Evolutionary conservation across 2,329 filamentous ascomycete genomes (phyloP), one percentile per base, ranked within the genome.

Genomic region (Pestalotiopsis sp.): DNA sequence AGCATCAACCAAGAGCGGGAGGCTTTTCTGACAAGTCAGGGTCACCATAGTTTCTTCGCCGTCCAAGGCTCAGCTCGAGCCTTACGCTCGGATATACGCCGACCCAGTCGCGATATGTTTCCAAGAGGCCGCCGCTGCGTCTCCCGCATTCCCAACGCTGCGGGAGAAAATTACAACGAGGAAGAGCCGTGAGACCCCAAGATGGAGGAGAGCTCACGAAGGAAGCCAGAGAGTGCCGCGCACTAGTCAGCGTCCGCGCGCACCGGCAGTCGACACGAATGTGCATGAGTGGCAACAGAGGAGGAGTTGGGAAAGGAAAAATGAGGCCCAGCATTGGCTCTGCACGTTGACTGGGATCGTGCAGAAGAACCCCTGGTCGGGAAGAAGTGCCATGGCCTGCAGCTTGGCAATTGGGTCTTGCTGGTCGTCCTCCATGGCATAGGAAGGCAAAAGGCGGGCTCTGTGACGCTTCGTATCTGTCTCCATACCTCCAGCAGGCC

Each of bases 181-280:
- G 70, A 78, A 78, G 74, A 76, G 75, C 77, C 77, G 74, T 74
- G 75, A 75, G 72, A 72, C 70, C 69, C 69, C 68, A 36, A 62
- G 31, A 36, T 7, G 31, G 31, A 36, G 31, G 31, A 36, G 31
- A 9, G 31, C 31, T 36, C 31, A 36, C 14, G 6, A 31, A 62
- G 59, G 12, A n/a, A 59, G 27, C 57, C n/a, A n/a, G n/a, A 62
- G 59, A 62, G 17, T n/a, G 59, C 59, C 59, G 27, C 36, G 39
- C 61, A 25, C 39, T 64, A 64, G 61, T 39, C 23, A 52, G n/a
- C 39, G 41, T 64, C 61, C 61, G 61, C 61, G 61, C 41, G 61
- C 36, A 27, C 61, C 61, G 61, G 61, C 61, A 64, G 61, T 64
- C 61, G 17, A 27, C 38, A 64, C 59, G 59, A 62, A 20, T n/a